Percentiles rank a stretch among this genome's conserved stretches.
Evolutionary conservation across 805 yeast species (phyloP).

Genomic region (Ogataea saltuana): DNA sequence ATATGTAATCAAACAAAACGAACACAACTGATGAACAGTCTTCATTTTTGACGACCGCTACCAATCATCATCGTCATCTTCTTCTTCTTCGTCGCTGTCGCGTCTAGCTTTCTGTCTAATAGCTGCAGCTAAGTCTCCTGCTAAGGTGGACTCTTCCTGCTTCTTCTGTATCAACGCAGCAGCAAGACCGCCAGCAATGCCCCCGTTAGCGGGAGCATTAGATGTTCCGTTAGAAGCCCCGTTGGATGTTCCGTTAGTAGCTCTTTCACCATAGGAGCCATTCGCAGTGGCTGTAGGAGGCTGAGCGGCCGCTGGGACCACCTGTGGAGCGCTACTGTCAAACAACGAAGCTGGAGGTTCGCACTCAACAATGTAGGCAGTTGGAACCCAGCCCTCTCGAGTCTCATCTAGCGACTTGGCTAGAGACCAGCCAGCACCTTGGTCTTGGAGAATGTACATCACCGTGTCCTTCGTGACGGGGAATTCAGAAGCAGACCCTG

Average conservation of each 20-base stretch:
- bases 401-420: constrained; percentile 76
- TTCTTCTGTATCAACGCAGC: constrained; percentile 66
- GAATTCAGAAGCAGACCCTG: constrained; percentile 78
- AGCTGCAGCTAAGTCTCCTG: constrained; percentile 89
- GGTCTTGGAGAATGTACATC: constrained; percentile 68
- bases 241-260: constrained; percentile 10
- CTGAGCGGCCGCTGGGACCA: constrained; percentile 37
- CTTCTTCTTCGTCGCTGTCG: constrained; percentile 71
- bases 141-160: constrained; percentile 59
- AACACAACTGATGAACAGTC: not conserved
- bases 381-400: constrained; percentile 96
- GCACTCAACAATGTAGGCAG: constrained; percentile 75
- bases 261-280: constrained; percentile 7
- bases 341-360: constrained; percentile 45
- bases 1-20: constrained; percentile 1
- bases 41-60: constrained; percentile 9
- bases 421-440: constrained; percentile 92
- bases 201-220: constrained; percentile 7
- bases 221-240: constrained; percentile 11
- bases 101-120: constrained; percentile 74
- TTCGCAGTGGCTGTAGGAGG: constrained; percentile 13
- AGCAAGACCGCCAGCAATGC: constrained; percentile 53
- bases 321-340: constrained; percentile 35
- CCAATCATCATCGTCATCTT: constrained; percentile 61
- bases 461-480: constrained; percentile 77